Percentiles rank a stretch among this genome's conserved stretches.
These are phyloP conservation scores for Geranium rotundifolium DNA, from an alignment of 345 rosid genomes.

Conservation along the genomic window DNA sequence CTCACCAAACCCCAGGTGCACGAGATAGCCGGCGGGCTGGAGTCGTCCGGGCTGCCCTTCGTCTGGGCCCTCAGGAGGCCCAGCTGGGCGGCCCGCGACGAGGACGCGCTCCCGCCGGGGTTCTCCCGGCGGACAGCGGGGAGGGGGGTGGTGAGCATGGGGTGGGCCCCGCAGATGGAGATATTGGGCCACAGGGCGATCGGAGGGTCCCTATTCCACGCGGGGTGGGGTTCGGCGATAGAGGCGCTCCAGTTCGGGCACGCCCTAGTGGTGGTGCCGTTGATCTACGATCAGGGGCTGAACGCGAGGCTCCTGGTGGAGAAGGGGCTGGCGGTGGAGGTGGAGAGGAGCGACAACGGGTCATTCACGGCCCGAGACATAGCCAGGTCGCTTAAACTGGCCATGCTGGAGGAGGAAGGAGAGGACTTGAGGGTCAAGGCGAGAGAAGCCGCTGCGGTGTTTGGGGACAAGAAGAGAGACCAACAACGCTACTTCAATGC, in stretches of 20 bases:
- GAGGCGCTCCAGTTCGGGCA: slow-evolving; percentile 19
- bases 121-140: neutral
- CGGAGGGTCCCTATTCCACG: slow-evolving; percentile 20
- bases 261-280: slow-evolving; percentile 12
- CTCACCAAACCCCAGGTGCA: slow-evolving; percentile 15
- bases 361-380: slow-evolving; percentile 10
- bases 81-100: slow-evolving; percentile 13
- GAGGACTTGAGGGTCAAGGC: slow-evolving; percentile 4
- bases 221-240: slow-evolving; percentile 19
- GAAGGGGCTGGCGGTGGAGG: slow-evolving; percentile 17
- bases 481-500: slow-evolving; percentile 8
- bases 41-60: slow-evolving; percentile 20
- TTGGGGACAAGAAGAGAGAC: slow-evolving; percentile 7
- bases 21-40: slow-evolving; percentile 24
- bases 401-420: slow-evolving; percentile 17
- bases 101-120: slow-evolving; percentile 15
- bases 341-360: slow-evolving; percentile 15
- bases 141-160: slow-evolving; percentile 13
- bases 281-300: slow-evolving; percentile 17
- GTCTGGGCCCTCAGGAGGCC: slow-evolving; percentile 25
- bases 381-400: slow-evolving; percentile 9
- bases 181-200: slow-evolving; percentile 13
- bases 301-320: slow-evolving; percentile 18
- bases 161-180: slow-evolving; percentile 23
- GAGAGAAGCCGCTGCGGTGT: slow-evolving; percentile 2